phyloP scores from a whole-genome alignment of 257 asterid species.

The Ballota nigra region DNA sequence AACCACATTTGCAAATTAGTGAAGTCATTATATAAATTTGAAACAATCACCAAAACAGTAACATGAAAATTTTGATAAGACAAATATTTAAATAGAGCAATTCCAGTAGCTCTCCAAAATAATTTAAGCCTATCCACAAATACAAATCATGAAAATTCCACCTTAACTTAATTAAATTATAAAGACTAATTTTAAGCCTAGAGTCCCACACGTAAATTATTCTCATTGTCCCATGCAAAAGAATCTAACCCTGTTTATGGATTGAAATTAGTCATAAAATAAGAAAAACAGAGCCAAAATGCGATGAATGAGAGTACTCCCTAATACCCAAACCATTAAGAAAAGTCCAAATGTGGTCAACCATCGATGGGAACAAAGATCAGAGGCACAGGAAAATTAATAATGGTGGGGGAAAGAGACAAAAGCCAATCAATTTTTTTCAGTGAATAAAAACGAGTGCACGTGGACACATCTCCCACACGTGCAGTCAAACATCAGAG shows the following conservation, averaged over 20 bases:
- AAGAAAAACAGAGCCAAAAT: conserved; percentile 1
- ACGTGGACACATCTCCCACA: conserved; percentile 80
- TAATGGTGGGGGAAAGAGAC: conserved; percentile 35
- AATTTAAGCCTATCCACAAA: not conserved
- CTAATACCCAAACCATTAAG: not conserved
- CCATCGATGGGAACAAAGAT: conserved; percentile 26
- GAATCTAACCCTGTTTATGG: not conserved
- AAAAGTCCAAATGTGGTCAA: conserved; percentile 22
- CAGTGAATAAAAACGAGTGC: conserved; percentile 70
- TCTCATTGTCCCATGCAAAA: not conserved
- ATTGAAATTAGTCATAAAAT: not conserved
- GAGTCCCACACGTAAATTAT: not conserved
- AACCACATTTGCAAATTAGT: no score
- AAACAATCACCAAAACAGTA: no score
- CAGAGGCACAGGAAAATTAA: conserved; percentile 17
- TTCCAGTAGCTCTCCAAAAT: no score
- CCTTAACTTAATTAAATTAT: not conserved
- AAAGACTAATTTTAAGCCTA: no score
- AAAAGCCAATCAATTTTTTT: conserved; percentile 45
- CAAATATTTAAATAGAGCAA: no score
- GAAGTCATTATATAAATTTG: no score
- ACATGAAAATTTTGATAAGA: no score
- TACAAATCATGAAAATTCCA: not conserved
- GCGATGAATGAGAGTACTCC: not conserved
- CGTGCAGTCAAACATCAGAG: conserved; percentile 77